Base-by-base conservation (phyloP, 2,329 filamentous ascomycete species). In the Colletotrichum cuscutae region DNA sequence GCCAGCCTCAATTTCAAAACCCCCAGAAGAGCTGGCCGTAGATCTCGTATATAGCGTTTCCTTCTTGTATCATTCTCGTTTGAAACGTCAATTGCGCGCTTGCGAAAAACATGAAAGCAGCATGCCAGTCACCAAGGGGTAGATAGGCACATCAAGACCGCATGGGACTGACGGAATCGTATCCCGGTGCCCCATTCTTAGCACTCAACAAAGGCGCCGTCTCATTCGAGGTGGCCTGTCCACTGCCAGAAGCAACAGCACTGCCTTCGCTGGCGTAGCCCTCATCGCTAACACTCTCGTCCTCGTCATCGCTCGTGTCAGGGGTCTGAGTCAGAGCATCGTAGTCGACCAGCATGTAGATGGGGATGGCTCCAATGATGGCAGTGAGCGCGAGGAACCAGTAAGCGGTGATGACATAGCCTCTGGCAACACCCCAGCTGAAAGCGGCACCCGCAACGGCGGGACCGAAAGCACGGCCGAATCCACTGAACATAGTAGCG, bases 401-500 rank as follows among this genome's bases (percentile, higher is more conserved):
- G 89, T 94, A 98, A 0, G 95, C 92, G 0, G 93, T 85, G 64
- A 97, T 89, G 35, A 97, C 87, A 79, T 94, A 96, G 0, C 94
- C 94, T 35, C 87, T 84, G 77, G 93, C 89, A 1, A 95, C 90
- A 1, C 96, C 96, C 83, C 89, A 90, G 0, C 91, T 93, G 79
- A 98, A 98, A 0, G 91, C 86, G 1, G 87, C 84, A 0, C 96
- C 96, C 0, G 91, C 89, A 42, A 93, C 81, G 0, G 94, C 93
- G 0, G 97, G 96, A 0, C 97, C 97, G 0, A 89, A 78, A 0
- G 95, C 95, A 61, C 95, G 87, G 1, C 95, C 96, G 5, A 98
- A 82, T 0, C 94, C 95, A 75, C 92, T 93, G 42, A 95, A 90
- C 68, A 92, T 93, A 0, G 95, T 98, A 0, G 95, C 95, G 74